Conservation (phyloP, 257 asterid genomes). For the Nicotiana tomentosiformis region DNA sequence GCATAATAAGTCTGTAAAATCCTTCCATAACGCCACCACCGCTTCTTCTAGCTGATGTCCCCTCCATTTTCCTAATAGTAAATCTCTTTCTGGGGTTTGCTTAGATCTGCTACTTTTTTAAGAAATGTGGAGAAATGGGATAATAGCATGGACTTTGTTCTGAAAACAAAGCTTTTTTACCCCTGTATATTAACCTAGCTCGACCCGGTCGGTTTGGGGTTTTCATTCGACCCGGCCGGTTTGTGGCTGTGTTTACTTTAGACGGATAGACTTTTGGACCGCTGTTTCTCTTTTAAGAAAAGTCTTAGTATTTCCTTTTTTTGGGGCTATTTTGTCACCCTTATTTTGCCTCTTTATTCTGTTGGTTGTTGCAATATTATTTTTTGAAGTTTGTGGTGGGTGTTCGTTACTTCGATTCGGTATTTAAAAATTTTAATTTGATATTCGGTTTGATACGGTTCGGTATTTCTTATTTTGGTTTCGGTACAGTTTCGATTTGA, state of each 20-base stretch:
- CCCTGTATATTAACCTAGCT: neutral
- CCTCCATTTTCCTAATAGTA: neutral
- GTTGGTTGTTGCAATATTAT: no score
- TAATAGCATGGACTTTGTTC: neutral
- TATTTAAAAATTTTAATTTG: no score
- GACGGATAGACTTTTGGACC: neutral
- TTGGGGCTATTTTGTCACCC: no score
- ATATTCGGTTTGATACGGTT: no score
- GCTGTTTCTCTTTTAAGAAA: neutral
- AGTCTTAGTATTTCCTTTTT: neutral
- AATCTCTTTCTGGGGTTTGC: neutral
- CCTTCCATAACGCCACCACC: slow-evolving; percentile 73
- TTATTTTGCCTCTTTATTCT: no score
- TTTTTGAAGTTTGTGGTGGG: no score
- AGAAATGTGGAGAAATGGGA: neutral
- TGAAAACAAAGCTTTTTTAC: neutral
- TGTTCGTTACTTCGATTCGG: no score
- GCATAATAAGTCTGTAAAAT: slow-evolving; percentile 67
- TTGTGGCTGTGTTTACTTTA: neutral
- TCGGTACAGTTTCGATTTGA: no score
- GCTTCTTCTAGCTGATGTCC: slow-evolving; percentile 33
- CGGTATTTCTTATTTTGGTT: no score
- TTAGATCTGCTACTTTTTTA: neutral
- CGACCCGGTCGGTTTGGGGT: neutral
- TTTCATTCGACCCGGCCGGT: neutral